Evolutionary conservation across 306 rosid species (phyloP), one percentile per base, ranked within the genome.

Genomic region (Medicago lupulina): DNA sequence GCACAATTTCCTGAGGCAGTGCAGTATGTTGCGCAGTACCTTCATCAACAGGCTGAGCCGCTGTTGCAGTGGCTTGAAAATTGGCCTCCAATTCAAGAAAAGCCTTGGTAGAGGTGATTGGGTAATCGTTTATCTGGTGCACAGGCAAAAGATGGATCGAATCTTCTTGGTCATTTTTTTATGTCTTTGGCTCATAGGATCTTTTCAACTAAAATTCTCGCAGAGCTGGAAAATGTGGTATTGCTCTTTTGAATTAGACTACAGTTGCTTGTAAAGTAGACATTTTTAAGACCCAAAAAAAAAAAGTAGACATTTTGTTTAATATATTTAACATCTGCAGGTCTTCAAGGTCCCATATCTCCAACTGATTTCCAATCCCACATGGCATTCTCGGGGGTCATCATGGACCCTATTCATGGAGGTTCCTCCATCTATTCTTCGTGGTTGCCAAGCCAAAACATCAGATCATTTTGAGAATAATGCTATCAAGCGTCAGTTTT

Each of bases 201-300:
- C 31, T 90, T 95, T 70, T 88, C 99, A 70, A 90, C 81, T 74
- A 86, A 88, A 83, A 93, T 95, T 79, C 93, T 92, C n/a, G 67
- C 76, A 64, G 96, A 81, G 91, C 90, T 95, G 73, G 97, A 95
- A 84, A 92, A 90, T 65, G 86, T 90, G 97, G 97, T 92, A 87
- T 70, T 49, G 21, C 67, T 80, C 75, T 50, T 73, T 79, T 47
- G 2, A 21, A 31, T 66, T 79, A 44, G 59, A 69, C 60, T 82
- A 62, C 3, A 73, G 39, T 53, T 74, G 49, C 46, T 49, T 86
- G 78, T 55, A 15, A 57, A 67, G 31, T 69, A 59, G 70, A n/a
- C n/a, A n/a, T n/a, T n/a, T n/a, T n/a, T n/a, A n/a, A n/a, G n/a
- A n/a, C n/a, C n/a, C n/a, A n/a, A n/a, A n/a, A n/a, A n/a, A n/a